These are phyloP conservation scores for Capsicum pubescens DNA, from an alignment of 257 asterid species.

Conservation along the genomic window DNA sequence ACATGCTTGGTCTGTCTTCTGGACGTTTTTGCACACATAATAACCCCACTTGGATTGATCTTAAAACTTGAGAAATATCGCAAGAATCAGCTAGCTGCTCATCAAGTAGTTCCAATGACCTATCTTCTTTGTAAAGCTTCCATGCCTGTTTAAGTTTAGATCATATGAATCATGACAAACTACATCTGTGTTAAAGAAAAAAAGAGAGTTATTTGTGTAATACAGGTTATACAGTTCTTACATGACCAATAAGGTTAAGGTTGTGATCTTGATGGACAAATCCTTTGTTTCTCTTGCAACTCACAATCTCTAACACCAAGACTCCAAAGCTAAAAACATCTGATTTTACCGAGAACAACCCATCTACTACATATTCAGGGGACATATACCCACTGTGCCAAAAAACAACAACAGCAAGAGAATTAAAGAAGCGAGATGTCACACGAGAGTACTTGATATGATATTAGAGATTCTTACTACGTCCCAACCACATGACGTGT, in stretches of 20 bases:
- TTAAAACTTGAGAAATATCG: too few relatives aligned
- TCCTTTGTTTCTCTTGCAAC: too few relatives aligned
- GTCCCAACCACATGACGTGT: slow-evolving; percentile 45
- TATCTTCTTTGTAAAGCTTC: too few relatives aligned
- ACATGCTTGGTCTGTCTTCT: too few relatives aligned
- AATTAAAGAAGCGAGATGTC: background rate
- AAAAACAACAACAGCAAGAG: background rate
- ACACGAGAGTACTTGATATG: background rate
- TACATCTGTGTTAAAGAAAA: background rate
- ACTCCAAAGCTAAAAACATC: too few relatives aligned
- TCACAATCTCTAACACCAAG: too few relatives aligned
- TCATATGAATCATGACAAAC: background rate
- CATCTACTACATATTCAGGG: slow-evolving; percentile 45
- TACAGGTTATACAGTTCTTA: background rate
- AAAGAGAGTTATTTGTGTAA: background rate
- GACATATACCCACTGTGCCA: slow-evolving; percentile 47
- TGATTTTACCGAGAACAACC: slow-evolving; percentile 29
- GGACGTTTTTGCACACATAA: too few relatives aligned
- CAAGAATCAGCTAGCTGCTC: too few relatives aligned
- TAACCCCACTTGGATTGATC: too few relatives aligned
- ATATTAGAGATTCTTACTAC: slow-evolving; percentile 34
- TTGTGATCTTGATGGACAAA: slow-evolving; percentile 26
- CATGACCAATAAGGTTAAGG: slow-evolving; percentile 46
- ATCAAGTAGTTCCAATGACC: too few relatives aligned
- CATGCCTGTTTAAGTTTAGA: too few relatives aligned